Base-by-base conservation (phyloP, 2,329 filamentous ascomycete species). In the Exophiala spinifera region DNA sequence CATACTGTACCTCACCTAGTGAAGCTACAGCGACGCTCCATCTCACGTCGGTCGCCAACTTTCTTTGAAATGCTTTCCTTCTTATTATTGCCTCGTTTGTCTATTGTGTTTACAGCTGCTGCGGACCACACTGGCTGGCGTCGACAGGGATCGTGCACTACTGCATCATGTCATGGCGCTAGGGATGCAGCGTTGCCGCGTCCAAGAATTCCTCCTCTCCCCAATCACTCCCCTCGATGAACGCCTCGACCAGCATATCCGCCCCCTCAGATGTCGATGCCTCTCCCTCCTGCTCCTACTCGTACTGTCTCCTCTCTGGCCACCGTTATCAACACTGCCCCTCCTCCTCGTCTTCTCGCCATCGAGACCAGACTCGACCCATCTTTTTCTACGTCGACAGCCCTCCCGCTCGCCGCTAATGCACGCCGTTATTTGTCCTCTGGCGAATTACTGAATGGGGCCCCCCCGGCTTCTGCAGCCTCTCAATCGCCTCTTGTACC, bases 161-260 rank as follows among this genome's bases (percentile, higher is more conserved):
- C n/a, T 39, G 36, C 36, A 39, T 39, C 36, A 39, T 39, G 36
- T 39, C 36, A 39, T 39, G 36, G 36, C 36, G 36, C 36, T 39
- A 39, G 36, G 36, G 36, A 39, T 31, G 5, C 36, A 39, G 4
- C 36, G 17, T 39, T n/a, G 36, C 36, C 36, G 36, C 36, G 36
- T 39, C 36, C 36, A 6, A 39, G 36, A 15, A n/a, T 19, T 15
- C 36, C 36, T 15, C 36, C 5, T 39, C 36, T 19, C 8, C 17
- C 36, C 36, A 39, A 39, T 39, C 36, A 39, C 36, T 39, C 36
- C 11, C 11, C 17, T 39, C 36, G 36, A 39, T 39, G 36, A 6
- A 19, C 42, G 42, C 42, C 21, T 44, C 42, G 20, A 23, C 42
- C 42, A 25, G 20, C 42, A 23, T 23, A 8, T 14, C 42, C 19